Base-by-base conservation (phyloP, 2,329 filamentous ascomycete species). In the Colletotrichum higginsianum region DNA sequence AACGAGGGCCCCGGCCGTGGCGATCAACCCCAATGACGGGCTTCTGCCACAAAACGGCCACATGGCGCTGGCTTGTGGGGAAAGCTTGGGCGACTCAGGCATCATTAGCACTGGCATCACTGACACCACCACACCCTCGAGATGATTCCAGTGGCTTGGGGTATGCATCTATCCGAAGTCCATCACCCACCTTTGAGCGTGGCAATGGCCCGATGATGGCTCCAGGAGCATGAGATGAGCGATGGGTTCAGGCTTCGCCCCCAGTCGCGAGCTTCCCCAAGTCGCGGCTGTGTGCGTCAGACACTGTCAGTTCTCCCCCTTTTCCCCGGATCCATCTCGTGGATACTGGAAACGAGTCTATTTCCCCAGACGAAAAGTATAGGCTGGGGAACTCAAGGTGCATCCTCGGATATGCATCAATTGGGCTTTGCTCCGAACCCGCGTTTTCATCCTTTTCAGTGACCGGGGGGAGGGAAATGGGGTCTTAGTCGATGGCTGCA, bases 21-120 rank as follows among this genome's bases (percentile, higher is more conserved):
- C 60, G 65, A 68, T 56, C 68, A 47, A 60, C 50, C 63, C 64
- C 52, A 50, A 42, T 21, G 26, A 8, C 42, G 53, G 53, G 47
- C 40, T n/a, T 47, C 44, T 30, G 23, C 38, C 60, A 63, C 21
- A 55, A 40, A 58, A 58, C n/a, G 9, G 60, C 57, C 67, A 71
- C 67, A 71, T 67, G 65, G 68, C 44, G 50, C 46, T 21, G 46
- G 44, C 23, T 7, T 67, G 68, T 50, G 64, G 68, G 63, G 64
- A 62, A 67, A 30, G 47, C 67, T 66, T 65, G 23, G 44, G n/a
- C 49, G 35, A 60, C 35, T 63, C 35, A 16, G 9, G 35, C 38
- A 35, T 2, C 38, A 35, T 2, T 11, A 8, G 30, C 8, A 35
- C 30, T 30, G 30, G 30, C 30, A 30, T 30, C 26, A 26, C 26